Conservation (phyloP, 129 eudicot genomes). For the Flaveria brownii region DNA sequence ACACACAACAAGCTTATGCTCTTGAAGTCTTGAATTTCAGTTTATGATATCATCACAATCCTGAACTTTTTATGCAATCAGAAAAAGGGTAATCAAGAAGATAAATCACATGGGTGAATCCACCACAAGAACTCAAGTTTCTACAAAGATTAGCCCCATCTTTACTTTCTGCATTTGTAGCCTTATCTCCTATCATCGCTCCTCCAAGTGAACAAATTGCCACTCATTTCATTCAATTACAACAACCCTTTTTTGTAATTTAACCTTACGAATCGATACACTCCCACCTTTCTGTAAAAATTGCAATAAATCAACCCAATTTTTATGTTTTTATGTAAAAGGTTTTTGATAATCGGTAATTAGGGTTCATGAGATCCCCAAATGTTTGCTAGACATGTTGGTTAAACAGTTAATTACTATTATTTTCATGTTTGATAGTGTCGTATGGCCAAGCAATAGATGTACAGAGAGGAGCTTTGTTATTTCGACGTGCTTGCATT, state of each 20-base stretch:
- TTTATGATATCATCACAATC: not conserved
- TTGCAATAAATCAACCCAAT: conserved; percentile 4
- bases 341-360: not conserved
- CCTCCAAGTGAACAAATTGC: conserved; percentile 46
- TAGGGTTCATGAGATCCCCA: conserved; percentile 23
- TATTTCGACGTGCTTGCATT: conserved; percentile 79
- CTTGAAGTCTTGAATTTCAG: not conserved
- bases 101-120: conserved; percentile 11
- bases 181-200: conserved; percentile 60
- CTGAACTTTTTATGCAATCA: conserved; percentile 10
- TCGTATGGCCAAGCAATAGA: conserved; percentile 53
- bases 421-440: conserved; percentile 36
- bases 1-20: conserved; percentile 23
- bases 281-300: not conserved
- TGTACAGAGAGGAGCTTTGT: conserved; percentile 61
- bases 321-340: not conserved
- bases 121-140: conserved; percentile 39
- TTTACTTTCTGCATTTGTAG: conserved; percentile 55
- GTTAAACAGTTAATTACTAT: not conserved
- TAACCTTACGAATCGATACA: not conserved
- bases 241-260: not conserved
- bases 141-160: conserved; percentile 55
- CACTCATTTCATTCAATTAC: conserved; percentile 18
- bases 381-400: no score
- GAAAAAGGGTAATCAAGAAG: conserved; percentile 36